Base-by-base conservation (phyloP, 108 stramenopile species). In the Schizochytrium sp. region DNA sequence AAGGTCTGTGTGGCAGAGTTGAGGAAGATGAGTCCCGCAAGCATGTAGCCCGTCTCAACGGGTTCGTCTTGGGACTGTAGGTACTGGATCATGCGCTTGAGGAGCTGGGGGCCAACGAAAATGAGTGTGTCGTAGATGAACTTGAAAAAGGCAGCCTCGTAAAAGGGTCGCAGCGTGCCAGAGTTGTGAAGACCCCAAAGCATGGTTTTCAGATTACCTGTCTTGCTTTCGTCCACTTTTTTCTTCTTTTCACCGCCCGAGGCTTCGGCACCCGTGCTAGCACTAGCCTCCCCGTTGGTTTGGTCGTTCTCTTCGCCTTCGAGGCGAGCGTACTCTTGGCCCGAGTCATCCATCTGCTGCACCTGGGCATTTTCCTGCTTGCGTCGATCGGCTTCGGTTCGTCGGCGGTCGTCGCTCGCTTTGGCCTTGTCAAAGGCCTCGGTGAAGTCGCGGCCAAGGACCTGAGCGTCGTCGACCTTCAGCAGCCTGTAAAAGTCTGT, bases 21-120 rank as follows among this genome's bases (percentile, higher is more conserved):
- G 25, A 45, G 8, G 58, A 53, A 76, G 51, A 90, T 58, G 53
- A 88, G 60, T 28, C 41, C 72, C 18, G 58, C 90, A 58, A 91
- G 0, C 28, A 48, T 4, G 58, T 59, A 88, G 43, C 89, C 90
- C 0, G 72, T 34, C 43, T 41, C 23, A 0, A 23, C 25, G 5
- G 88, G 29, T 6, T 57, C 57, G 21, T 55, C 72, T 5, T 43
- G 19, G 59, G 88, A 57, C 83, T 89, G 28, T 28, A 97, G 83
- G 90, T 93, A 97, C 23, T 60, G 72, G 87, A 97, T 96, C 60
- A 97, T 88, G 25, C 83, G 88, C 60, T 97, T 93, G 71, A 98
- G 92, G 2, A 97, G 94, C 71, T 95, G 92, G 10, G 97, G 96
- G 12, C 97, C 97, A 4, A 98, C 96, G 92, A 97, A 97, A 25